Evolutionary conservation across 1,284 basidiomycete species (phyloP), one percentile per base, ranked within the genome.

Genomic region (Lentinus polychrous): DNA sequence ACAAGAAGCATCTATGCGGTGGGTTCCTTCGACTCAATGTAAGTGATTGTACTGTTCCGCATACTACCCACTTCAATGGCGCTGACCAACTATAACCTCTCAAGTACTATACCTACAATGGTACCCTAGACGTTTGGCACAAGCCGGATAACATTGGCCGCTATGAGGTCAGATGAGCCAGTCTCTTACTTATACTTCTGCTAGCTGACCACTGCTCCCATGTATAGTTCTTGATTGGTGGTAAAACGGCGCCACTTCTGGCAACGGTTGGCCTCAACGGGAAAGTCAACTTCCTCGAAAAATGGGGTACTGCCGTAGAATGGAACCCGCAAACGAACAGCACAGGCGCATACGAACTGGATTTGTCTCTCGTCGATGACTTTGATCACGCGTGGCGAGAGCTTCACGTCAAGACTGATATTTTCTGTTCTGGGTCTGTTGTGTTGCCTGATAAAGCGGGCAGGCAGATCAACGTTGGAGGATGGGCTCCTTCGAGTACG

Each of bases 251-350:
- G 4, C 85, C 86, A 2, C 68, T 88, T 46, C 74, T 88, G 38
- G 78, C 83, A 3, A 87, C 86, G 0, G 68, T 89, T 34, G 85
- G 86, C 4, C 71, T 84, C 62, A 89, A 89, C 69, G 77, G 81
- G 68, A 89, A 89, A 59, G 78, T 89, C 45, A 76, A 78, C 0
- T 86, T 89, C 67, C 67, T 89, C 5, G 86, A 89, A 65, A 89
- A 89, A 62, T 63, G 17, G 2, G 72, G 73, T 1, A 75, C 75
- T 53, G 76, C 73, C 22, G 5, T 10, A 4, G 10, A 4, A 27
- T 27, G 27, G 27, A 10, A 27, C 27, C 76, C 73, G 22, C 82
- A 70, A 54, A 55, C 63, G 15, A 89, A 89, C 59, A 74, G 79
- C 6, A 87, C 86, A 20, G 86, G 86, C 18, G 85, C 83, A 2